Conservation (phyloP, 495 filamentous ascomycete species). For the Talaromyces borbonicus region DNA sequence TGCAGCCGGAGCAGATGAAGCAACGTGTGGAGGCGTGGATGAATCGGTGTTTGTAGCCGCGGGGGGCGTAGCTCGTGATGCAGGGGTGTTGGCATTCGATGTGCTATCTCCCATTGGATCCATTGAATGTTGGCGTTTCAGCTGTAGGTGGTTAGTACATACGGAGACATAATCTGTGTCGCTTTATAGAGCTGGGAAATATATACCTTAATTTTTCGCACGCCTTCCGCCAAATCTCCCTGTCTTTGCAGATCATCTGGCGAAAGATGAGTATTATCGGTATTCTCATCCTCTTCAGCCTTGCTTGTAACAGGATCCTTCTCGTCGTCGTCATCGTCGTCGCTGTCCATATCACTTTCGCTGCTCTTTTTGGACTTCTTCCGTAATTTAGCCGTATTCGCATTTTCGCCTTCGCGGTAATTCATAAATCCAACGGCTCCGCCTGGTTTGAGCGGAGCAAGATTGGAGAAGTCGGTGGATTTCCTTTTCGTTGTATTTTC, state of each 20-base stretch:
- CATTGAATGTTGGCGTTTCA: constrained; percentile 90
- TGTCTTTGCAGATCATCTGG: constrained; percentile 75
- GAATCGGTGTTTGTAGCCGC: constrained; percentile 24
- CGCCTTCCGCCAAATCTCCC: constrained; percentile 81
- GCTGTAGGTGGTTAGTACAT: too few species aligned
- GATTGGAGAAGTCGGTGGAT: constrained; percentile 71
- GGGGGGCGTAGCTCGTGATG: constrained; percentile 28
- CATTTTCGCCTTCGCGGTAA: constrained; percentile 64
- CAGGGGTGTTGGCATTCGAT: constrained; percentile 34
- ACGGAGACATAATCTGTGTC: too few species aligned
- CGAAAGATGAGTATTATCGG: constrained; percentile 51
- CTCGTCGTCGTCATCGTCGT: constrained; percentile 44
- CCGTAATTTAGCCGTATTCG: constrained; percentile 39
- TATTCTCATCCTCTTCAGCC: constrained; percentile 65
- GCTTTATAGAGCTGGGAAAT: background rate
- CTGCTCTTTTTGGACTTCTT: constrained; percentile 38
- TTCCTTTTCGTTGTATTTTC: constrained; percentile 56
- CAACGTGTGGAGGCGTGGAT: constrained; percentile 28
- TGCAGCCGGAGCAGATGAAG: constrained; percentile 6
- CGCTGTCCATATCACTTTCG: constrained; percentile 66
- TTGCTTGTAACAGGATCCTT: constrained; percentile 45
- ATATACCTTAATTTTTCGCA: constrained; percentile 85
- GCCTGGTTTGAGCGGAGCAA: constrained; percentile 72
- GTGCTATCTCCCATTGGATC: constrained; percentile 51
- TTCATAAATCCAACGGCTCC: constrained; percentile 83